Evolutionary conservation across 2,329 filamentous ascomycete genomes (phyloP), one percentile per base, ranked within the genome.

Genomic region (Cytospora mali): DNA sequence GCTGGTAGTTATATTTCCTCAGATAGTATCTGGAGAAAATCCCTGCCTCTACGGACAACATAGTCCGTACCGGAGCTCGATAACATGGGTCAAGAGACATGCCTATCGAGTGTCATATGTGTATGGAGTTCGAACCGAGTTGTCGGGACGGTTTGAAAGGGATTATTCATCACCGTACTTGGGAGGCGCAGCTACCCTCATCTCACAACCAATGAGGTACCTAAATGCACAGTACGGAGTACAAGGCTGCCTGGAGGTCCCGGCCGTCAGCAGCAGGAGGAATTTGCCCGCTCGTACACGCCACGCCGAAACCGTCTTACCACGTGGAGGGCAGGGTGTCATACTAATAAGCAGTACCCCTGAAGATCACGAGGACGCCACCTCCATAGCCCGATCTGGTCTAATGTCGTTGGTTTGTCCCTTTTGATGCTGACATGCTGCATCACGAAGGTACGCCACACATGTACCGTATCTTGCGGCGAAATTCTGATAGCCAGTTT

Each of bases 251-350:
- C 21, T n/a, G n/a, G 18, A 21, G 9, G 18, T 7, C 13, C n/a
- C 42, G 9, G 18, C 10, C 42, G n/a, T 46, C 42, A 46, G 42
- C 42, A 27, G 33, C 33, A 13, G 31, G 13, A 25, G 33, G 33
- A 39, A 46, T 23, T 42, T 10, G 25, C 31, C 31, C 29, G 33
- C 35, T 57, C 27, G 39, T 14, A 42, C 51, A 60, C 53, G 58
- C 58, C 58, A 60, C 50, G 49, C 18, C n/a, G 14, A 27, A 18
- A 46, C 16, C 9, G 23, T 23, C 39, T 23, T 55, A 16, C 58
- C 58, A 60, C 58, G 58, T 60, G 58, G 58, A 48, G 23, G 23
- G 28, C 58, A 60, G 58, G 58, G 58, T 46, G 42, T 46, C n/a
- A 23, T 42, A 42, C 18, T n/a, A 46, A 13, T 46, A n/a, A n/a